These are phyloP conservation scores for Malus orientalis DNA, from an alignment of 306 rosid species.

Conservation along the genomic window DNA sequence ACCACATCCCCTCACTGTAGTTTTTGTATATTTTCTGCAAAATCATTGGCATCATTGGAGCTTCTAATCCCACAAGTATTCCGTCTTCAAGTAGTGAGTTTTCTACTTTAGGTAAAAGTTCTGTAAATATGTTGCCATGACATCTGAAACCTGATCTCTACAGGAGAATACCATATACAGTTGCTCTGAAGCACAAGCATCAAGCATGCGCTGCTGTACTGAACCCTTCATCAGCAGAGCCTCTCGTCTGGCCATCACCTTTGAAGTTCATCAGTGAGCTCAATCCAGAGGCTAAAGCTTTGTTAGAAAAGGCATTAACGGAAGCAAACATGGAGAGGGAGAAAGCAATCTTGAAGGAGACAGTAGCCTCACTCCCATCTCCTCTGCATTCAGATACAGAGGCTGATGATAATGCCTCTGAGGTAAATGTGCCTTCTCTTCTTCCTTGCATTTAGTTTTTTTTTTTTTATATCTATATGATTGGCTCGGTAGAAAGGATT, in stretches of 20 bases:
- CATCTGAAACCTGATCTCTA: constrained; percentile 6
- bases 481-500: neutral
- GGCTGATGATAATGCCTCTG: constrained; percentile 50
- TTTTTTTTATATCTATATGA: neutral
- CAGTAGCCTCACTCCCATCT: constrained; percentile 27
- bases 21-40: neutral
- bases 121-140: neutral
- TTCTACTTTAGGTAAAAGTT: neutral
- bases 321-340: constrained; percentile 88
- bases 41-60: neutral
- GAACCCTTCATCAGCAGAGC: constrained; percentile 80
- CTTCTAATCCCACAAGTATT: neutral
- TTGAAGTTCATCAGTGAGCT: constrained; percentile 82
- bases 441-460: neutral
- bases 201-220: constrained; percentile 64
- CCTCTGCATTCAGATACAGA: constrained; percentile 39
- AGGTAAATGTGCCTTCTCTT: constrained; percentile 36
- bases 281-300: constrained; percentile 68
- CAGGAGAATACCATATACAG: constrained; percentile 74
- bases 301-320: constrained; percentile 68
- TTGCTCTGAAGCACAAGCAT: constrained; percentile 68
- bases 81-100: neutral
- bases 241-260: constrained; percentile 92
- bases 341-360: constrained; percentile 50
- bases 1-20: no score